phyloP scores from a whole-genome alignment of 495 filamentous ascomycete species.

The Chaetomium tenue region DNA sequence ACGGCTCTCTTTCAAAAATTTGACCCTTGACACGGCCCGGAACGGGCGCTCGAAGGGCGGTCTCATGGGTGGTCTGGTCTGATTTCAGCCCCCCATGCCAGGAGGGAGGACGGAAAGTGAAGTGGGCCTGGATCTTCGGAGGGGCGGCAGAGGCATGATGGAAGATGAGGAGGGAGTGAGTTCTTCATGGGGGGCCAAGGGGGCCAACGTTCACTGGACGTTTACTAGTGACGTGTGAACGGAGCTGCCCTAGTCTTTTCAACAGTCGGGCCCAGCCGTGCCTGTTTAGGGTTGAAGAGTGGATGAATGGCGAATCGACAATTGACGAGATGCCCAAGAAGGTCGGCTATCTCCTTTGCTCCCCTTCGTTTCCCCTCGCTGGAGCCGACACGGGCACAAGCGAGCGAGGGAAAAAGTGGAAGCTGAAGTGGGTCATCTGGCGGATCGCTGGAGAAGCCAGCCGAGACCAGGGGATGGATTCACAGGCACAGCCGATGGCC shows the following conservation, averaged over 20 bases:
- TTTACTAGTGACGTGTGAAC: not conserved
- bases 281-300: conserved; percentile 6
- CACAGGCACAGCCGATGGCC: conserved; percentile 4
- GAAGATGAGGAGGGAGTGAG: conserved; percentile 13
- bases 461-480: conserved; percentile 19
- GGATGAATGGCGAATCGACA: conserved; percentile 2
- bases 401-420: conserved; percentile 26
- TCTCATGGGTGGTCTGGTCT: conserved; percentile 15
- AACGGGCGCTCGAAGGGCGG: not conserved
- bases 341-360: conserved; percentile 15
- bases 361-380: conserved; percentile 10
- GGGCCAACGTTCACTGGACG: too few species aligned
- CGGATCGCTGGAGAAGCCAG: conserved; percentile 23
- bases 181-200: not conserved
- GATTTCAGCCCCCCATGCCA: conserved; percentile 30
- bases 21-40: not conserved
- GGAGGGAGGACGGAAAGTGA: conserved; percentile 24
- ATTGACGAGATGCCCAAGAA: conserved; percentile 4
- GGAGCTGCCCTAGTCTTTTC: not conserved
- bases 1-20: too few species aligned
- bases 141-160: conserved; percentile 31
- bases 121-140: conserved; percentile 33
- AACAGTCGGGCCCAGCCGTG: not conserved
- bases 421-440: conserved; percentile 19
- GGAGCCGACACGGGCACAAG: conserved; percentile 37